phyloP scores from a whole-genome alignment of 2,329 filamentous ascomycete genomes.

The Colletotrichum cuscutae region DNA sequence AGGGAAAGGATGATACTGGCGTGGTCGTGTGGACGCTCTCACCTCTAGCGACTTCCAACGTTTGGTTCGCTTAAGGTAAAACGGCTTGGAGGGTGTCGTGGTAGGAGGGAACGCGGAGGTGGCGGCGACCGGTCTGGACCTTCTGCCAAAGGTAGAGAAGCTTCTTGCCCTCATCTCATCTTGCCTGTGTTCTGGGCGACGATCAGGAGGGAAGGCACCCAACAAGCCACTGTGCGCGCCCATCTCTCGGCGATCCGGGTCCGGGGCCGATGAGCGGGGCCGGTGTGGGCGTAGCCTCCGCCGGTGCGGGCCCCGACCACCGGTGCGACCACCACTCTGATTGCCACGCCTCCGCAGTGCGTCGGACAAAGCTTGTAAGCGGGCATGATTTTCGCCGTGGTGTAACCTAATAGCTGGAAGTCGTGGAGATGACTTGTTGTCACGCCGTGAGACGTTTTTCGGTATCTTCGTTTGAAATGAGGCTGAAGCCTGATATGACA shows the following conservation, averaged over 20 bases:
- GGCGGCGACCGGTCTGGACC: conserved; percentile 18
- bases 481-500: not conserved
- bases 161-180: not conserved
- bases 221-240: not conserved
- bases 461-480: not conserved
- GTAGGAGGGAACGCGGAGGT: conserved; percentile 6
- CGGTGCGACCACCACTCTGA: conserved; percentile 1
- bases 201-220: not conserved
- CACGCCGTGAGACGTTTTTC: not conserved
- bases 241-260: conserved; percentile 23
- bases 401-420: not conserved
- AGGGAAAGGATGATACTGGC: not conserved
- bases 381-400: not conserved
- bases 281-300: not conserved
- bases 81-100: not conserved
- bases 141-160: not conserved
- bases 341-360: not conserved
- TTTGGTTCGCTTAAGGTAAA: not conserved
- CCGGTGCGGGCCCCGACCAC: conserved; percentile 15
- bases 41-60: not conserved
- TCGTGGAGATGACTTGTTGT: not conserved
- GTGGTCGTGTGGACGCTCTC: not conserved
- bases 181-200: not conserved
- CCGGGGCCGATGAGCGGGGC: conserved; percentile 24
- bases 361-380: not conserved